Evolutionary conservation across 2,329 filamentous ascomycete genomes (phyloP), one percentile per base, ranked within the genome.

Genomic region (Diaporthe velutina): DNA sequence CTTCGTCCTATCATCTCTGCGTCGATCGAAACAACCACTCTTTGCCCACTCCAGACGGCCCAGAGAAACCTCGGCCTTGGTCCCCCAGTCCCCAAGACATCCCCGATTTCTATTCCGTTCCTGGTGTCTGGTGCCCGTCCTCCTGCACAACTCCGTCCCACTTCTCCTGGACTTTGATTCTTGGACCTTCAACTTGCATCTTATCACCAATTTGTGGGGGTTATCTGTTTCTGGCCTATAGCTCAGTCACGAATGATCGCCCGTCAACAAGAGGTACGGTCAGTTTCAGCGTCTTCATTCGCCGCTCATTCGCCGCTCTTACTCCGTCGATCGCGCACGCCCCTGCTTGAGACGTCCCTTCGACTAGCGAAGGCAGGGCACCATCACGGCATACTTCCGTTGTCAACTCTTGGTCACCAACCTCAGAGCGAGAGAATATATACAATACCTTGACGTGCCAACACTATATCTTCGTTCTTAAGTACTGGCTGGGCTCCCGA

Each of bases 21-120:
- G 70, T 71, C 50, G 55, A 71, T 71, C 70, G 70, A 61, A 61
- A 71, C 55, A 61, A 71, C 52, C 54, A 60, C 58, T 30, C 58
- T 45, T 38, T 30, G 38, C 58, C 58, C 38, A 64, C 70, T 61
- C 55, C 70, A 71, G 55, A 60, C 52, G 55, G 38, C 42, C 64
- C 70, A 71, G 55, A 40, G 55, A 61, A 60, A 61, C 22, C 55
- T 71, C 55, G 42, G 54, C 70, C 42, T 71, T 71, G 42, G 42
- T 28, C 30, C 22, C 40, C 57, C 70, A 60, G 28, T 50, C n/a
- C 55, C 54, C 68, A 60, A 71, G 54, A 71, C 54, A 58, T 60
- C 33, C 55, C 55, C 70, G 48, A 60, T 28, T 71, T 28, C 30
- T n/a, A n/a, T 50, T 13, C 42, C 55, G 35, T 50, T 60, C 55